These are phyloP conservation scores for Fusarium anguioides DNA, from an alignment of 2,329 filamentous ascomycete genomes.

Conservation along the genomic window DNA sequence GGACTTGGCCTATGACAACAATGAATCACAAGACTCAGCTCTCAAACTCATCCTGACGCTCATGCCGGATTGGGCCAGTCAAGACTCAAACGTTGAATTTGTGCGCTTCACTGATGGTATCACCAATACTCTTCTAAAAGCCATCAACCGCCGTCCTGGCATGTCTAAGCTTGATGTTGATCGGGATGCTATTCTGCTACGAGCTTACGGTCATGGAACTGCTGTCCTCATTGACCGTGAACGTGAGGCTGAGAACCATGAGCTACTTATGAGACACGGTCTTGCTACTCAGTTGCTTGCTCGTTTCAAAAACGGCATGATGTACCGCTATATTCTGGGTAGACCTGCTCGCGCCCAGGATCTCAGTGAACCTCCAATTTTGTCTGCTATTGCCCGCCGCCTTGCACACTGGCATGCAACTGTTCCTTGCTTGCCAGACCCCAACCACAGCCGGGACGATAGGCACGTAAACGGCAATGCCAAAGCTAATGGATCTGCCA, in stretches of 20 bases:
- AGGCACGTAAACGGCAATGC: constrained; percentile 51
- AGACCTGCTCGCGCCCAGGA: constrained; percentile 83
- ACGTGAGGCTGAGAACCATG: constrained; percentile 82
- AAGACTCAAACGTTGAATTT: constrained; percentile 81
- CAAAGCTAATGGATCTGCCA: constrained; percentile 42
- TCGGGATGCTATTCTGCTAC: constrained; percentile 84
- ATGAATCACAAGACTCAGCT: constrained; percentile 82
- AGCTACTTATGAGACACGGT: constrained; percentile 82
- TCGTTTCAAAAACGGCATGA: constrained; percentile 93
- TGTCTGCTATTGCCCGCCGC: constrained; percentile 83
- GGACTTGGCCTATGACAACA: constrained; percentile 80
- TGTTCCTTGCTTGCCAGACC: constrained; percentile 66
- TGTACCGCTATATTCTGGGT: constrained; percentile 91
- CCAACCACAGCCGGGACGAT: constrained; percentile 33
- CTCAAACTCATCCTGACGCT: constrained; percentile 81
- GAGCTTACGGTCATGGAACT: constrained; percentile 94
- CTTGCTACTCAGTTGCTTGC: constrained; percentile 90
- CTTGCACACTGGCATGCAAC: constrained; percentile 93
- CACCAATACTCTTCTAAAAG: constrained; percentile 91
- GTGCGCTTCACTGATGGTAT: constrained; percentile 96
- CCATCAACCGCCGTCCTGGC: constrained; percentile 74
- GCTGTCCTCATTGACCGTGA: constrained; percentile 96
- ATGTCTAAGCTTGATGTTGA: constrained; percentile 80
- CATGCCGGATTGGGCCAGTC: constrained; percentile 82
- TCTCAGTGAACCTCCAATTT: constrained; percentile 78